phyloP scores from a whole-genome alignment of 352 stramenopile species.

The Phytophthora ohioensis region DNA sequence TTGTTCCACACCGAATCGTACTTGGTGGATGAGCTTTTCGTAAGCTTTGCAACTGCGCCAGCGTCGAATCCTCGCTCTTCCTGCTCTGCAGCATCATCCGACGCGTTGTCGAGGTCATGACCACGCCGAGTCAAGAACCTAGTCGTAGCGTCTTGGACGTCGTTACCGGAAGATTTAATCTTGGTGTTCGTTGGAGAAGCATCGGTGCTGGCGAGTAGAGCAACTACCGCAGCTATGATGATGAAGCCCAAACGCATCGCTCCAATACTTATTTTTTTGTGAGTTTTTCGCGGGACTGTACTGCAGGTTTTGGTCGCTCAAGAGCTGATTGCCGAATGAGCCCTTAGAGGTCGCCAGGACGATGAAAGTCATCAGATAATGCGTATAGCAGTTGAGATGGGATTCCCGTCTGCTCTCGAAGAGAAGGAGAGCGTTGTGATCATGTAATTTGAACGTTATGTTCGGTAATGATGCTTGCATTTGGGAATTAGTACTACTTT shows the following conservation, averaged over 20 bases:
- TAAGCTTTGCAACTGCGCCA: background rate
- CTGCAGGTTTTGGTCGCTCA: too few relatives aligned
- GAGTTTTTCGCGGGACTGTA: background rate
- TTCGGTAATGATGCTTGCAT: too few relatives aligned
- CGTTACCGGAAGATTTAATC: background rate
- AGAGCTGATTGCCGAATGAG: background rate
- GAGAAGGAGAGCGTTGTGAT: too few relatives aligned
- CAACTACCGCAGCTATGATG: background rate
- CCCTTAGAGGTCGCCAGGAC: background rate
- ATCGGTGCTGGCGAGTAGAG: background rate
- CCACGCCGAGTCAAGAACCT: background rate
- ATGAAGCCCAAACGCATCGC: background rate
- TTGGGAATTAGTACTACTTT: too few relatives aligned
- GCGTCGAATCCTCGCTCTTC: background rate
- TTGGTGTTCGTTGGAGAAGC: background rate
- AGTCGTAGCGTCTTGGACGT: background rate
- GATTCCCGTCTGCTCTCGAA: background rate
- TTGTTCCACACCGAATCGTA: background rate
- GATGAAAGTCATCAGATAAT: background rate
- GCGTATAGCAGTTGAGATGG: background rate
- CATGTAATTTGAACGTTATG: too few relatives aligned
- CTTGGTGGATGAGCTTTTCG: background rate
- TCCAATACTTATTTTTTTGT: background rate
- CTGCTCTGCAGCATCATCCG: background rate
- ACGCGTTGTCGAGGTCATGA: background rate